phyloP scores from a whole-genome alignment of 139 green algal species.

The Chloropicon primus region DNA sequence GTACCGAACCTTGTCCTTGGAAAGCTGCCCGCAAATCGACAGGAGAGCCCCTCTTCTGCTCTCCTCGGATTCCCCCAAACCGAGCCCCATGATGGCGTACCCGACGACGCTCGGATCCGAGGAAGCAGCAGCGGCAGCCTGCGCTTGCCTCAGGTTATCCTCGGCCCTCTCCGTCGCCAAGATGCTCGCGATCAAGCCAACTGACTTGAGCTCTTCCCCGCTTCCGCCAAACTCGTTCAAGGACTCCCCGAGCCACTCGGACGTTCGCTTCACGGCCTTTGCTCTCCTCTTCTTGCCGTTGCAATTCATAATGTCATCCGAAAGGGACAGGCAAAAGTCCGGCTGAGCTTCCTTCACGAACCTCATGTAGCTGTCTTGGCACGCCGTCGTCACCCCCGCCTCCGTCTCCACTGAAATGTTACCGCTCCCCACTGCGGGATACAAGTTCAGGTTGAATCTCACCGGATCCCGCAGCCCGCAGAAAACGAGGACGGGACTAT shows the following conservation, averaged over 20 bases:
- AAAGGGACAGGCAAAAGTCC: neutral
- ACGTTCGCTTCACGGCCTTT: neutral
- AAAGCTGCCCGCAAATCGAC: neutral
- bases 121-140: no score
- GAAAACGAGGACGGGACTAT: neutral
- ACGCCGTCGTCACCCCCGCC: neutral
- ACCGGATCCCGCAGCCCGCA: neutral
- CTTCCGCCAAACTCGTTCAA: neutral
- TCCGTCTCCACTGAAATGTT: neutral
- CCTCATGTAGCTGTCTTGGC: neutral
- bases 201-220: neutral
- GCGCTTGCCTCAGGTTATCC: neutral
- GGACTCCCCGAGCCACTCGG: neutral
- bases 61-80: neutral
- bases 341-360: neutral
- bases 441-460: neutral
- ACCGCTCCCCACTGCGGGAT: neutral
- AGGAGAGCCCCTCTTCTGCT: neutral
- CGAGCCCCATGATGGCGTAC: neutral
- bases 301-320: neutral
- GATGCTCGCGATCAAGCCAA: neutral
- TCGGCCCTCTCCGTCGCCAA: neutral
- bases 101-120: neutral
- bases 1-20: neutral
- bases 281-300: neutral